Conservation (phyloP, 176 grass and related monocot genomes). For the Aegilops tauschii region DNA sequence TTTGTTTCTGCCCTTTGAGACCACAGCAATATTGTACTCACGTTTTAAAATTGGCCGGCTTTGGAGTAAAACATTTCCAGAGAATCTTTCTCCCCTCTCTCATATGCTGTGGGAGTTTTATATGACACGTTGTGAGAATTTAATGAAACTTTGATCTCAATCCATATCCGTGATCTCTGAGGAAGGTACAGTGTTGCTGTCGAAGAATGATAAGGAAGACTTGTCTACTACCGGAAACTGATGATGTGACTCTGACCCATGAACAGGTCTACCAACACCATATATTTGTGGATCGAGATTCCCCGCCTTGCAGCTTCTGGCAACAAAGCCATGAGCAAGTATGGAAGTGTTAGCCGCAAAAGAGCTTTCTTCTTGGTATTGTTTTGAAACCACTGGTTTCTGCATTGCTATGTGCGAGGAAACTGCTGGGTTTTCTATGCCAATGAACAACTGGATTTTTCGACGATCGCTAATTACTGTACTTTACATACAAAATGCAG, state of each 20-base stretch:
- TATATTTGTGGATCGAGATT: constrained; percentile 8
- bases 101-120: no score
- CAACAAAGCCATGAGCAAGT: not conserved
- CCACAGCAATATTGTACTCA: not conserved
- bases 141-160: constrained; percentile 25
- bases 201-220: constrained; percentile 41
- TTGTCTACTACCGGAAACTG: constrained; percentile 14
- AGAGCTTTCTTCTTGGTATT: not conserved
- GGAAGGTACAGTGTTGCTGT: constrained; percentile 43
- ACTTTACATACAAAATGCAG: not conserved
- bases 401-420: not conserved
- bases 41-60: not conserved
- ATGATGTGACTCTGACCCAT: not conserved
- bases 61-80: constrained; percentile 55
- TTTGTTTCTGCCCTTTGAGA: constrained; percentile 37
- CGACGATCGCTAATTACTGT: not conserved
- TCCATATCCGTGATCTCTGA: not conserved
- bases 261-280: not conserved
- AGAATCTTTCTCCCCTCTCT: constrained; percentile 3
- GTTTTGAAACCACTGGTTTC: not conserved
- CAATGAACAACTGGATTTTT: not conserved
- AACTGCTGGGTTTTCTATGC: not conserved
- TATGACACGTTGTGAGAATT: constrained; percentile 8
- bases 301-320: not conserved
- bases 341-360: not conserved